Conservation (phyloP, 805 yeast species). For the Metschnikowia dekortorum region DNA sequence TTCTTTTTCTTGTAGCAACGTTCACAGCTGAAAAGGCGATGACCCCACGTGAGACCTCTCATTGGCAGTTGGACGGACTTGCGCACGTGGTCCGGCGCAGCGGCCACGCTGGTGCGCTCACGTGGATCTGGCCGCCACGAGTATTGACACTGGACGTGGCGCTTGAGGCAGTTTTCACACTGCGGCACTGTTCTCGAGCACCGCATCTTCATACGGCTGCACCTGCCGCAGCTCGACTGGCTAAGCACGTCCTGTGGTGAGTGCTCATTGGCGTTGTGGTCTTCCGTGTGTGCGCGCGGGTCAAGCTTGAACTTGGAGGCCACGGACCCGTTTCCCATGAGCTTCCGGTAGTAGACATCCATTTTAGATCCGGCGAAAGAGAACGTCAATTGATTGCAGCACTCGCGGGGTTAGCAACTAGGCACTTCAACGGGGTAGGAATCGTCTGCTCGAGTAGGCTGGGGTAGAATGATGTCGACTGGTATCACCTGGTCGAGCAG, state of each 20-base stretch:
- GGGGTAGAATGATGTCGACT: no score
- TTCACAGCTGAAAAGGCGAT: slow-evolving; percentile 33
- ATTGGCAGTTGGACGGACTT: slow-evolving; percentile 9
- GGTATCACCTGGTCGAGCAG: no score
- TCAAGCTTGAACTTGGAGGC: slow-evolving; percentile 33
- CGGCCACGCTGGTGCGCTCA: background rate
- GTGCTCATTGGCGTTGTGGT: background rate
- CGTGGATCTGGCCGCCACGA: background rate
- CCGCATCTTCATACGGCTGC: slow-evolving; percentile 4
- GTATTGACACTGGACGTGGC: slow-evolving; percentile 1
- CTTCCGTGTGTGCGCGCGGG: background rate
- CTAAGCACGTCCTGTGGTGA: background rate
- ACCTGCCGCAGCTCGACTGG: background rate
- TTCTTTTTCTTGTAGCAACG: slow-evolving; percentile 41
- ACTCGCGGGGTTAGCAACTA: no score
- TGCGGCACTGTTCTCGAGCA: background rate
- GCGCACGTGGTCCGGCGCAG: background rate
- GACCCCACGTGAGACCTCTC: slow-evolving; percentile 16
- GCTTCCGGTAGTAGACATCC: slow-evolving; percentile 35
- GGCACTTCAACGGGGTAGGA: no score
- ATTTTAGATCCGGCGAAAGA: slow-evolving; percentile 10
- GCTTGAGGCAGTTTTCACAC: background rate
- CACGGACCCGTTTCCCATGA: slow-evolving; percentile 37
- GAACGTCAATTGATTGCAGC: background rate
- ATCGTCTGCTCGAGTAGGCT: no score